Percentiles rank a stretch among this genome's conserved stretches.
These are phyloP conservation scores for Mytilinidion resinicola DNA, from an alignment of 495 filamentous ascomycete genomes.

Conservation along the genomic window DNA sequence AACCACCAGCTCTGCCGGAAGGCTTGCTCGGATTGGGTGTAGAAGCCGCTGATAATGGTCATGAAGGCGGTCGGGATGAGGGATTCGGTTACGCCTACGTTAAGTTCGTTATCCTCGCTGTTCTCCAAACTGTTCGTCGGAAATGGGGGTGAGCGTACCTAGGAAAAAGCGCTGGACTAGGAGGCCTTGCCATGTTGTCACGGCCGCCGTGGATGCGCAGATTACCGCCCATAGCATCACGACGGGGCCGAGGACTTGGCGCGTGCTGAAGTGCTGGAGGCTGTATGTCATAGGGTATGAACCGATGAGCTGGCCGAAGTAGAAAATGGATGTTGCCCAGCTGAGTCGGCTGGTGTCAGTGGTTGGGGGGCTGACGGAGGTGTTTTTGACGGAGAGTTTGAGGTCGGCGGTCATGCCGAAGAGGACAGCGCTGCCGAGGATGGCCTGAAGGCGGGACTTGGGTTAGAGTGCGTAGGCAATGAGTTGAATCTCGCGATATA, in stretches of 20 bases:
- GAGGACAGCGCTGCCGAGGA: constrained; percentile 62
- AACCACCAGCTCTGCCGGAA: constrained; percentile 67
- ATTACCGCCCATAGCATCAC: constrained; percentile 63
- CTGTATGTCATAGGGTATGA: constrained; percentile 66
- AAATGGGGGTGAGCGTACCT: constrained; percentile 29
- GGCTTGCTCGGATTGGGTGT: constrained; percentile 62
- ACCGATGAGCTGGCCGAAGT: constrained; percentile 70
- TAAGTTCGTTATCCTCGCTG: too few relatives aligned
- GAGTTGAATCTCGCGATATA: too few relatives aligned
- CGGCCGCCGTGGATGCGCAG: constrained; percentile 62
- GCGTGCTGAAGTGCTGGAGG: constrained; percentile 58
- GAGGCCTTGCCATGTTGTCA: constrained; percentile 56
- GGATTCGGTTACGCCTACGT: constrained; percentile 49
- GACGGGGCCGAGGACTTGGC: constrained; percentile 54
- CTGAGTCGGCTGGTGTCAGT: constrained; percentile 57
- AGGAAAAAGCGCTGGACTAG: constrained; percentile 67
- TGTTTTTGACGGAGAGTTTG: constrained; percentile 39
- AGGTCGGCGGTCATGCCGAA: constrained; percentile 73
- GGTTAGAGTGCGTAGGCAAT: too few relatives aligned
- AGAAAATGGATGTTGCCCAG: constrained; percentile 74
- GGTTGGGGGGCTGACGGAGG: constrained; percentile 47
- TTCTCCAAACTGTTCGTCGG: too few relatives aligned
- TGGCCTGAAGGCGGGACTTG: too few relatives aligned
- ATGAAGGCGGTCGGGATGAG: constrained; percentile 66
- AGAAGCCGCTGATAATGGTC: constrained; percentile 57